These are phyloP conservation scores for Blastobotrys robertii DNA, from an alignment of 805 yeast species.

Conservation along the genomic window DNA sequence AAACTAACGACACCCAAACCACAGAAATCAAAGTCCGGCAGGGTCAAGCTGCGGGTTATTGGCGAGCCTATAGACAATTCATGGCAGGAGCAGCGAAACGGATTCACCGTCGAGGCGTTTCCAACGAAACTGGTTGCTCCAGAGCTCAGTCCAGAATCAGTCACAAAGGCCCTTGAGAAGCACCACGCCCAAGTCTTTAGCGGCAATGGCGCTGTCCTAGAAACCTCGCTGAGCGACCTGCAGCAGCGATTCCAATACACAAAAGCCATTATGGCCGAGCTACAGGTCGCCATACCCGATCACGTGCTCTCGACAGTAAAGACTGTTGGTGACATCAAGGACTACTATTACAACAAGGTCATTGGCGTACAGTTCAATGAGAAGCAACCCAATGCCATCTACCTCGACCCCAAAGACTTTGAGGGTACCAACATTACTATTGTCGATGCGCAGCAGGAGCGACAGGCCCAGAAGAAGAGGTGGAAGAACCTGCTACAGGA, in stretches of 20 bases:
- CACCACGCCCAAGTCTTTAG: constrained; percentile 4
- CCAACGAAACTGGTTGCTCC: constrained; percentile 20
- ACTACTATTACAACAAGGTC: constrained; percentile 29
- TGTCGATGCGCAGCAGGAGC: constrained; percentile 42
- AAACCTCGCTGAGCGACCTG: constrained; percentile 32
- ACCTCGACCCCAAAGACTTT: constrained; percentile 46
- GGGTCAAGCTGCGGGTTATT: constrained; percentile 14
- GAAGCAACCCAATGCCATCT: constrained; percentile 67
- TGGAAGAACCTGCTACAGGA: constrained; percentile 38
- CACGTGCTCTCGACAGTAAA: constrained; percentile 35
- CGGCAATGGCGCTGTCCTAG: constrained; percentile 4
- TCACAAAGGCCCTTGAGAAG: constrained; percentile 5
- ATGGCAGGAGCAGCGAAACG: constrained; percentile 11
- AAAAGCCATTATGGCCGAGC: constrained; percentile 38
- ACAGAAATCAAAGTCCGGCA: too few relatives aligned
- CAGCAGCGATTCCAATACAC: constrained; percentile 38
- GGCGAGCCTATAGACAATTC: constrained; percentile 14
- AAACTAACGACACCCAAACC: too few relatives aligned
- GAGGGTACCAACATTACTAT: constrained; percentile 39
- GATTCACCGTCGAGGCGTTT: constrained; percentile 21
- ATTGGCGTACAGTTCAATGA: constrained; percentile 43
- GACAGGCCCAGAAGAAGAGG: constrained; percentile 35
- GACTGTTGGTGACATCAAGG: constrained; percentile 31
- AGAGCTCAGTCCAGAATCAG: constrained; percentile 12
- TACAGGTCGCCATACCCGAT: constrained; percentile 49